Conservation (phyloP, 2,329 filamentous ascomycete species). For the Dothiorella sarmentorum region DNA sequence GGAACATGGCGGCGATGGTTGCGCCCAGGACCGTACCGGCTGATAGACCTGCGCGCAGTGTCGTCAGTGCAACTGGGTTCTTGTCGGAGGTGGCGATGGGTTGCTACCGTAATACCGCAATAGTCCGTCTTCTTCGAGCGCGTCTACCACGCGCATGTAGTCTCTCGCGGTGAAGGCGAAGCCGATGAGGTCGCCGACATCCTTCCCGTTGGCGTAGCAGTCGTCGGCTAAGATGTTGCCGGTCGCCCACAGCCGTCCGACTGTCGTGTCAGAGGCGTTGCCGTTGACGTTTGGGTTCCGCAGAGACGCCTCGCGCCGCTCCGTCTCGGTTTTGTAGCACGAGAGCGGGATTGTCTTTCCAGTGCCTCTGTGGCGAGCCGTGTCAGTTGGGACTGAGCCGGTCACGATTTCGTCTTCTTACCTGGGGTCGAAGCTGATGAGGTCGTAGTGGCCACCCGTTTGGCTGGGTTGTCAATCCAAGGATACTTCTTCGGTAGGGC, state of each 20-base stretch:
- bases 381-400: not conserved
- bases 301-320: not conserved
- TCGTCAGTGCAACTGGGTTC: constrained; percentile 33
- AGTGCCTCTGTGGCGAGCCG: not conserved
- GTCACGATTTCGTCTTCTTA: not conserved
- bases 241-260: constrained; percentile 19
- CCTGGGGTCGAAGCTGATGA: constrained; percentile 17
- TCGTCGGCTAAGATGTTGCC: not conserved
- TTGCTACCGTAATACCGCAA: constrained; percentile 34
- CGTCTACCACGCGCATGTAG: constrained; percentile 45
- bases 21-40: constrained; percentile 46
- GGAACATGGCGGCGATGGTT: constrained; percentile 38
- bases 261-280: constrained; percentile 20
- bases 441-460: constrained; percentile 21
- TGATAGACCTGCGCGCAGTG: constrained; percentile 38
- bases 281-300: not conserved
- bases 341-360: constrained; percentile 19
- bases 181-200: constrained; percentile 37
- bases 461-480: too few species aligned
- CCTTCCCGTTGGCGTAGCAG: constrained; percentile 21
- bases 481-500: too few species aligned
- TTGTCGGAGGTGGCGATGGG: too few species aligned
- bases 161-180: constrained; percentile 47
- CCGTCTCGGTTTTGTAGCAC: constrained; percentile 19
- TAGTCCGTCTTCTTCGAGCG: constrained; percentile 39